Evolutionary conservation across 106 monocot genomes (phyloP).

Genomic region (Iris macrosiphon): DNA sequence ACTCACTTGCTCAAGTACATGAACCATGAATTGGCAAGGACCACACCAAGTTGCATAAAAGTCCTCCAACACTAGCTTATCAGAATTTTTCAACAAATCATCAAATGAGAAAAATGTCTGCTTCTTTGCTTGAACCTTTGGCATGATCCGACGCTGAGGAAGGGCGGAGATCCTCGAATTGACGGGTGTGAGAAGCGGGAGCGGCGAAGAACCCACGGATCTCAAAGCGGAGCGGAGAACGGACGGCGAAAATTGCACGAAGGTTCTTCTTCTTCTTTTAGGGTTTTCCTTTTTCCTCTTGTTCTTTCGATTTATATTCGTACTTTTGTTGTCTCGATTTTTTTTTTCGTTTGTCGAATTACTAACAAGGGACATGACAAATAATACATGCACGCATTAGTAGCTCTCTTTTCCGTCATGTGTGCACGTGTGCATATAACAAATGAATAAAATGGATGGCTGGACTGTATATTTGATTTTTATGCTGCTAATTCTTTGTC

Average conservation of each 20-base stretch:
- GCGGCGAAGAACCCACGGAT: constrained; percentile 7
- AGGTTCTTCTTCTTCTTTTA: too few species aligned
- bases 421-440: too few species aligned
- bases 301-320: too few species aligned
- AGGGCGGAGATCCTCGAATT: constrained; percentile 13
- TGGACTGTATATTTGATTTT: too few species aligned
- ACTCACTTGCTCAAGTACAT: constrained; percentile 71
- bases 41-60: constrained; percentile 99
- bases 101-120: constrained; percentile 83
- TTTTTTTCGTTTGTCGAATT: too few species aligned
- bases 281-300: too few species aligned
- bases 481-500: too few species aligned
- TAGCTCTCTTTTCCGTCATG: too few species aligned
- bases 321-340: too few species aligned
- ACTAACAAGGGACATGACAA: too few species aligned
- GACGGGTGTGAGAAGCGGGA: background rate
- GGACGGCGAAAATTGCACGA: constrained; percentile 15
- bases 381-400: too few species aligned
- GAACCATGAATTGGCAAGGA: constrained; percentile 93
- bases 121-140: constrained; percentile 67
- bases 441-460: too few species aligned
- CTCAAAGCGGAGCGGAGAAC: constrained; percentile 9
- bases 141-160: constrained; percentile 26
- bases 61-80: constrained; percentile 83
- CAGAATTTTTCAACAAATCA: constrained; percentile 65